Percentiles rank a stretch among this genome's conserved stretches.
These are phyloP conservation scores for Stagonosporopsis chrysanthemi DNA, from an alignment of 2,329 filamentous ascomycete species.

Conservation along the genomic window DNA sequence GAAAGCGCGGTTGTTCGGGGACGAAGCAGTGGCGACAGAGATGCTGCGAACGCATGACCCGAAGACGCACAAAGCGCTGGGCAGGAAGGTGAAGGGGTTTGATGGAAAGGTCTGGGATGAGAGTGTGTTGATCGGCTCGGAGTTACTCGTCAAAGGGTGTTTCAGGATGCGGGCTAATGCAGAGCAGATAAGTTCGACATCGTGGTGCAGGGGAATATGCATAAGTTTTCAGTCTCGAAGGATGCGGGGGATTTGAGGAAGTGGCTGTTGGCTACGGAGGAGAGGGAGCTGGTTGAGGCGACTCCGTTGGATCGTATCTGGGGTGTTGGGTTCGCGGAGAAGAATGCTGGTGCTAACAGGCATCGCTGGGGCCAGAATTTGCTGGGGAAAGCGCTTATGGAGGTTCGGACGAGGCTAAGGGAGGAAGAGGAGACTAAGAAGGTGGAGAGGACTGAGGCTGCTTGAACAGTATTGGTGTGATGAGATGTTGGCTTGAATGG, in stretches of 20 bases:
- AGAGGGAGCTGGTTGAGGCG: slow-evolving; percentile 64
- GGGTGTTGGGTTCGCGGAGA: slow-evolving; percentile 68
- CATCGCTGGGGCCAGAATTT: slow-evolving; percentile 69
- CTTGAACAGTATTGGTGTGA: background rate
- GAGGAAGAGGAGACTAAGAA: slow-evolving; percentile 45
- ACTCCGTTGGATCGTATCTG: slow-evolving; percentile 67
- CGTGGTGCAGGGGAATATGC: slow-evolving; percentile 64
- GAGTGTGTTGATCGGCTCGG: slow-evolving; percentile 23
- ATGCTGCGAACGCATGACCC: slow-evolving; percentile 61
- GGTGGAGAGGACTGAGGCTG: background rate
- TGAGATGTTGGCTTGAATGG: background rate
- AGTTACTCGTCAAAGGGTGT: background rate
- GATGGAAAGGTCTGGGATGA: slow-evolving; percentile 60
- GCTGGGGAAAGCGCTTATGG: slow-evolving; percentile 68
- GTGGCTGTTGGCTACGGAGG: slow-evolving; percentile 65
- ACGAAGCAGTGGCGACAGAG: slow-evolving; percentile 52
- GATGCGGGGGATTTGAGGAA: slow-evolving; percentile 55
- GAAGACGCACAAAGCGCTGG: slow-evolving; percentile 61
- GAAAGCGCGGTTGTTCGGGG: slow-evolving; percentile 53
- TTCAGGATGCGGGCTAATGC: background rate
- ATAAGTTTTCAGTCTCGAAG: slow-evolving; percentile 64
- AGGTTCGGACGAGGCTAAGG: slow-evolving; percentile 62
- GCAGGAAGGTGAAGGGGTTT: slow-evolving; percentile 64
- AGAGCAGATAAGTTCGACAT: slow-evolving; percentile 58
- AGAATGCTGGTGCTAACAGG: slow-evolving; percentile 58